Percentiles rank a stretch among this genome's conserved stretches.
Conservation (phyloP, 2,329 filamentous ascomycete genomes). For the Paraphaeosphaeria sporulosa region DNA sequence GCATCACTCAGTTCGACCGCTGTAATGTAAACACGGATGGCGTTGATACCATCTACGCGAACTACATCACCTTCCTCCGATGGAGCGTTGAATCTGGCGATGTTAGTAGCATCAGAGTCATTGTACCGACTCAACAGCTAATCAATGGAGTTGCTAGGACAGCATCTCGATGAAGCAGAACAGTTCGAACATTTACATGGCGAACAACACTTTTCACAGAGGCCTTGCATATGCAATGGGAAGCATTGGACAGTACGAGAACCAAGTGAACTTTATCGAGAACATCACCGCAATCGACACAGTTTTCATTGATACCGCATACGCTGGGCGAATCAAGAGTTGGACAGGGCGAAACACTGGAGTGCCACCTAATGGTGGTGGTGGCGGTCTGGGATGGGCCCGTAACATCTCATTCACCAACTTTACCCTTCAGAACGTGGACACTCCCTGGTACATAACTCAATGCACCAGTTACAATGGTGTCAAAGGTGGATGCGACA, state of each 20-base stretch:
- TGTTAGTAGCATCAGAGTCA: no score
- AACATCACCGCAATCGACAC: slow-evolving; percentile 58
- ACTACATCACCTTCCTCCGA: no score
- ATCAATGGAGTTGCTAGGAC: no score
- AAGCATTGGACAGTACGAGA: slow-evolving; percentile 62
- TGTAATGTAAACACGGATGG: no score
- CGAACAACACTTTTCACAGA: no score
- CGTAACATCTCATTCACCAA: slow-evolving; percentile 47
- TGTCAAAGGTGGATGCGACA: slow-evolving; percentile 44
- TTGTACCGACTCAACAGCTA: no score
- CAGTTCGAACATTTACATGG: no score
- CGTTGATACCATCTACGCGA: no score
- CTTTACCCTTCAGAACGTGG: slow-evolving; percentile 32
- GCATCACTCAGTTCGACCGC: no score
- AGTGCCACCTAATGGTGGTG: slow-evolving; percentile 64
- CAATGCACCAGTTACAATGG: slow-evolving; percentile 49
- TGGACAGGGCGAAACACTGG: slow-evolving; percentile 61
- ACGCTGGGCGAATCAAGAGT: slow-evolving; percentile 62
- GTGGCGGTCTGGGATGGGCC: slow-evolving; percentile 56
- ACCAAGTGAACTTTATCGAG: slow-evolving; percentile 57
- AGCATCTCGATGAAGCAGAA: no score
- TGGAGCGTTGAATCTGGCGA: no score
- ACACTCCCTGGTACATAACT: slow-evolving; percentile 41
- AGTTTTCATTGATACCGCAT: slow-evolving; percentile 52
- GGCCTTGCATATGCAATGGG: slow-evolving; percentile 66